Evolutionary conservation across 768 basidiomycete species (phyloP), one percentile per base, ranked within the genome.

Genomic region (Polyporus arcularius): DNA sequence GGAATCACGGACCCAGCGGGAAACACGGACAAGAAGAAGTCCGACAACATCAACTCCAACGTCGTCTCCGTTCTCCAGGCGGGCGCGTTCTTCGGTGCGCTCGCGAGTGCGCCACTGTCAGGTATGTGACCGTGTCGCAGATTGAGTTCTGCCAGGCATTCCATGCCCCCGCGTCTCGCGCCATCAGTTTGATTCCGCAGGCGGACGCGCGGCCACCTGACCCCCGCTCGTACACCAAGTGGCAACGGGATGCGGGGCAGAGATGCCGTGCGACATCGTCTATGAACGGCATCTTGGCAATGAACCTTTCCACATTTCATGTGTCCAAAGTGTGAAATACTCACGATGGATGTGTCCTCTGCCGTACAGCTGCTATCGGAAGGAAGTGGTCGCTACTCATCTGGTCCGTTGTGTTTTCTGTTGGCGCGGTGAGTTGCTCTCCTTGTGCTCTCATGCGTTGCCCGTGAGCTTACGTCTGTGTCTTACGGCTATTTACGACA

Each of bases 31-130:
- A 66, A 68, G 28, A 63, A 61, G 16, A 71, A 75, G 32, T 65
- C 71, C 15, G 80, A 87, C 57, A 75, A 79, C 4, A 75, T 94
- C n/a, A 87, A 85, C 0, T 87, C 88, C 40, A 92, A 90, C 64
- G 86, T 96, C 42, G 93, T 94, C n/a, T 90, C 92, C 3, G 89
- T 94, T 4, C 80, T 94, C 12, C 93, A 94, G 69, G 90, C 86
- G 5, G 91, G 91, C 14, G 90, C 90, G 0, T 94, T 94, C 80
- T 94, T 94, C 68, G 93, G 93, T 57, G 90, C 92, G 14, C 70
- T 94, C 5, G 80, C 81, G 10, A 87, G 85, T 63, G 87, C 88
- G 2, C 87, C 87, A 0, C 67, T 89, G 47, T 89, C 89, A n/a
- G 75, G 89, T 90, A 58, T 55, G 78, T 41, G 11, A 3, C 38